Conservation (phyloP, 257 asterid genomes). For the Nemophila menziesii region DNA sequence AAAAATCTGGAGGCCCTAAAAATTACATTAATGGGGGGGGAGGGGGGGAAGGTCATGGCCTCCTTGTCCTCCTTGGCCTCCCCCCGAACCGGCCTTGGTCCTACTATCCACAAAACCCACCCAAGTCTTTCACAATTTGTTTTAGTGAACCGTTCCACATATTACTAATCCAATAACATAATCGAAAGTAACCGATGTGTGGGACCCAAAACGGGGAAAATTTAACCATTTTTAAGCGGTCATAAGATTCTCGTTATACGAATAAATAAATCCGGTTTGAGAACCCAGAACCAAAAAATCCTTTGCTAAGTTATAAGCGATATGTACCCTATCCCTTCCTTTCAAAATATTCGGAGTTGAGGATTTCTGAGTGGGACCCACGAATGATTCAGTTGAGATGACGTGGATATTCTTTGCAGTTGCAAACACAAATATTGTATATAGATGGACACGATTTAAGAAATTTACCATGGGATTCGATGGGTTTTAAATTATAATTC, state of each 20-base stretch:
- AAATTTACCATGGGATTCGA: constrained; percentile 50
- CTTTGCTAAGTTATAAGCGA: constrained; percentile 38
- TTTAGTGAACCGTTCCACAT: constrained; percentile 20
- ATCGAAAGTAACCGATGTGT: constrained; percentile 33
- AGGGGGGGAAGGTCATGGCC: too few relatives aligned
- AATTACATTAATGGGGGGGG: too few relatives aligned
- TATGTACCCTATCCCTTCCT: constrained; percentile 40
- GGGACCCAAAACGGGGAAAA: constrained; percentile 46
- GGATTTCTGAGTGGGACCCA: constrained; percentile 40
- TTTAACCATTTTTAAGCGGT: constrained; percentile 41
- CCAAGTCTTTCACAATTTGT: constrained; percentile 31
- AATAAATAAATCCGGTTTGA: constrained; percentile 30
- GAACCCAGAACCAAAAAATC: constrained; percentile 44
- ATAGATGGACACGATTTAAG: constrained; percentile 31
- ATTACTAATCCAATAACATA: constrained; percentile 37
- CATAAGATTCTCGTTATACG: constrained; percentile 28
- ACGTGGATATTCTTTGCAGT: constrained; percentile 51
- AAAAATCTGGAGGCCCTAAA: too few relatives aligned
- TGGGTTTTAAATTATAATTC: constrained; percentile 50
- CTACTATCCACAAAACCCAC: constrained; percentile 23
- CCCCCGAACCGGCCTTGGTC: constrained; percentile 31
- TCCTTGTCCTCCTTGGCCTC: too few relatives aligned
- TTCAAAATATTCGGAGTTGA: constrained; percentile 30
- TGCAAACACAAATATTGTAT: constrained; percentile 41
- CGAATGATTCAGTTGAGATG: constrained; percentile 40